Evolutionary conservation across 768 basidiomycete species (phyloP), one percentile per base, ranked within the genome.

Genomic region (Tephrocybe sp.): DNA sequence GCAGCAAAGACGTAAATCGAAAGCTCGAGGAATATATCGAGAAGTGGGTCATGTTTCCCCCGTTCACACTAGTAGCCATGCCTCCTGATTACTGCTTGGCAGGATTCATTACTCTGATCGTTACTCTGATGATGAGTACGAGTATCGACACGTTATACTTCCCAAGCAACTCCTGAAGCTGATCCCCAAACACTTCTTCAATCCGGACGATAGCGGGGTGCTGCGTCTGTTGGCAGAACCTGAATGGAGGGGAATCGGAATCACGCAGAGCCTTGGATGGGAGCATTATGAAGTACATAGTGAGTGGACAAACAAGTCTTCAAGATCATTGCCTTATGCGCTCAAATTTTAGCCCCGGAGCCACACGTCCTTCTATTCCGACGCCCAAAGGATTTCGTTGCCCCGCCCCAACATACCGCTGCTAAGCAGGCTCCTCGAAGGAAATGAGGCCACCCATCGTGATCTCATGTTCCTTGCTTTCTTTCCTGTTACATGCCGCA

Each of bases 231-330:
- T 98, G 50, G 67, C 80, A 3, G 96, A 99, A 64, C 70, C 78
- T 38, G 97, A 99, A 69, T 99, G 96, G 96, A 80, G 96, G 65
- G 89, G 90, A 0, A 92, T 99, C 49, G 96, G 96, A 8, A 96
- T 98, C 56, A 89, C 88, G 36, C 96, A 99, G 71, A 94, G 91
- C 68, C 74, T 96, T 19, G 95, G 95, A 3, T 98, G 95, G 94
- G 89, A 92, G 63, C 94, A 97, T 61, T 98, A 95, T 62, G 94
- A 95, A 74, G 90, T 95, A n/a, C 95, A 98, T 62, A 90, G 93
- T 87, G 56, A 56, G 77, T 49, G 23, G 22, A 39, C 51, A 31
- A 41, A 9, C 44, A 49, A n/a, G 40, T 43, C 48, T 40, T 22
- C 16, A 14, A 31, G 22, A 22, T 35, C 22, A 17, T 23, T 36